These are phyloP conservation scores for Pseudoneurospora amorphoporcata DNA, from an alignment of 495 filamentous ascomycete species.

Conservation along the genomic window DNA sequence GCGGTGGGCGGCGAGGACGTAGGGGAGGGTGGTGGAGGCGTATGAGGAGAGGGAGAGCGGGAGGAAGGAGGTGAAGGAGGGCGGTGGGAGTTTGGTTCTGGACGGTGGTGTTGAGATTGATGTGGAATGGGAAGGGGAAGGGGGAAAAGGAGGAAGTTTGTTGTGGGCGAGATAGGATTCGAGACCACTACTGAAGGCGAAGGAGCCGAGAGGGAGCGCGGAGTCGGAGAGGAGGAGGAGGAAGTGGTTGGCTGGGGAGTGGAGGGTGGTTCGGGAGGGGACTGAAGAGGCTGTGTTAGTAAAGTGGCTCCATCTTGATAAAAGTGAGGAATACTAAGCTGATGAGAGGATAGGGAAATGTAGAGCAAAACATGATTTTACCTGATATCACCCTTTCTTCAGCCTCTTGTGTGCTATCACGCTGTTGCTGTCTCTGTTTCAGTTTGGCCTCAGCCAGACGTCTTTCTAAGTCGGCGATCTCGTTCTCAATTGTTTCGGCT, in stretches of 20 bases:
- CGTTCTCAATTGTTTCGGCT: conserved; percentile 11
- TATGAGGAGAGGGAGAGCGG: conserved; percentile 66
- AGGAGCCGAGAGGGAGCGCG: conserved; percentile 88
- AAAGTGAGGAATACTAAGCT: neutral
- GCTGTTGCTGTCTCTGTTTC: conserved; percentile 4
- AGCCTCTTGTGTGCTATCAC: neutral
- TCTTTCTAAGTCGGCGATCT: conserved; percentile 30
- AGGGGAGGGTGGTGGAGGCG: conserved; percentile 73
- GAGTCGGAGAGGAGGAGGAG: conserved; percentile 92
- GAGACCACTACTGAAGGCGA: conserved; percentile 89
- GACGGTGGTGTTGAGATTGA: neutral
- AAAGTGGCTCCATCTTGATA: too few relatives aligned
- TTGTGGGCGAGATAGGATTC: conserved; percentile 90
- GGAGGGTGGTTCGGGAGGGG: neutral
- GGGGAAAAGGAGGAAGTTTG: conserved; percentile 13
- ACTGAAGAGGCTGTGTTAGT: neutral
- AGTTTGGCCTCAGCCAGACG: conserved; percentile 27
- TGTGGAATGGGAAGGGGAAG: conserved; percentile 5
- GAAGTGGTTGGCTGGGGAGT: conserved; percentile 46
- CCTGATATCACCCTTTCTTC: neutral
- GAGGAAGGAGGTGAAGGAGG: conserved; percentile 64
- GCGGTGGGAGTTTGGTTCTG: conserved; percentile 10
- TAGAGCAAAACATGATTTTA: neutral
- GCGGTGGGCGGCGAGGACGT: conserved; percentile 66
- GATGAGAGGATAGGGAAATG: neutral